Base-by-base conservation (phyloP, 257 asterid species). In the Rubia yunnanensis region DNA sequence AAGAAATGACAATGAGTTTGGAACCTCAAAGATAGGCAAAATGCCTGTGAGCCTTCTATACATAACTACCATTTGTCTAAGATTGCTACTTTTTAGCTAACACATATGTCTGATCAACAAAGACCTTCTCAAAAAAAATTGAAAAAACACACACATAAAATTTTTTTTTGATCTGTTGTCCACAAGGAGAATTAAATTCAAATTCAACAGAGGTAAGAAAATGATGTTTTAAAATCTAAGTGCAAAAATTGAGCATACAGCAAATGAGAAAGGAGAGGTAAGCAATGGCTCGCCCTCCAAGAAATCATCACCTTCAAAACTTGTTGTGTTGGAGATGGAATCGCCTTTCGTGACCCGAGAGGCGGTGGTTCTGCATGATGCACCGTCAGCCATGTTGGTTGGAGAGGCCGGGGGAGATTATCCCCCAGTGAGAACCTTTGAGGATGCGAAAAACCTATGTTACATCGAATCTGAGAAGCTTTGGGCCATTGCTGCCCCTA, bases 401-500 rank as follows among this genome's bases (percentile, higher is more conserved):
- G 88, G 73, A 0, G 86, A 84, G 46, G 85, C 81, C 26, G 87
- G 68, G 4, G 89, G 91, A 1, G 96, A 89, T 80, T 83, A 88
- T 63, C 82, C 81, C 1, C 89, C 89, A 0, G 17, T 84, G 48
- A 68, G 60, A 41, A 71, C 69, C 34, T 79, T 73, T 13, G 79
- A 74, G 65, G 91, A 86, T 34, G 79, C 63, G 2, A 85, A 46
- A 52, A 74, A 74, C 38, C 13, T 92, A 66, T 13, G 73, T 36
- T 57, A 60, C 58, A 39, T 86, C 23, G 99, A 92, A 73, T 84
- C 99, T 0, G 27, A 60, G 36, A 92, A 87, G 72, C 54, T 92
- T 38, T 89, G 98, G 98, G 63, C 81, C 38, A 92, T 92, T 62
- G 98, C 95, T 30, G 85, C 87, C 13, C 98, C 98, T 24, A 89